phyloP scores from a whole-genome alignment of 306 rosid genomes.

The Vigna reflexopilosa region DNA sequence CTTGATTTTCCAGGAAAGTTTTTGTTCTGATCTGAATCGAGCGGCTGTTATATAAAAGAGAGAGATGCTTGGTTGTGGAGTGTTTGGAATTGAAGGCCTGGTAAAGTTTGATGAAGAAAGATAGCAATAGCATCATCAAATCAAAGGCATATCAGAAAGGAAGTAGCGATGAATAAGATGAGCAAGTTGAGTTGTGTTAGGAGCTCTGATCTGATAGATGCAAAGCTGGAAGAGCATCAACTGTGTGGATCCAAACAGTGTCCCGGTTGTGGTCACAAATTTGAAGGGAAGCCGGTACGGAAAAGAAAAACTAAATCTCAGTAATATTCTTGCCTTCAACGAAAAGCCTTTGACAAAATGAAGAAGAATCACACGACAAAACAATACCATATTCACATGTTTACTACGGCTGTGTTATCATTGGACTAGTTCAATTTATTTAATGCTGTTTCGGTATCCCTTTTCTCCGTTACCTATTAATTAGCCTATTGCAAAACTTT shows the following conservation, averaged over 20 bases:
- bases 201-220: constrained; percentile 88
- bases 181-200: constrained; percentile 56
- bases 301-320: constrained; percentile 15
- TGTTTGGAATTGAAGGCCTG: constrained; percentile 22
- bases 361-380: constrained; percentile 40
- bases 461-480: constrained; percentile 23
- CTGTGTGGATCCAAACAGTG: constrained; percentile 97
- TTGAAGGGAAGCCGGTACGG: constrained; percentile 84
- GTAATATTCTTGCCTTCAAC: constrained; percentile 49
- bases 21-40: constrained; percentile 33
- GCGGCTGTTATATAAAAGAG: constrained; percentile 1
- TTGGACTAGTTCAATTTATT: constrained; percentile 27
- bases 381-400: constrained; percentile 26
- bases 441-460: constrained; percentile 26
- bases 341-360: constrained; percentile 43
- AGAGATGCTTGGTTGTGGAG: constrained; percentile 46
- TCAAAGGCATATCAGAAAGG: neutral
- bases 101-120: constrained; percentile 36
- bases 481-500: constrained; percentile 24
- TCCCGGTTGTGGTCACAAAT: constrained; percentile 92
- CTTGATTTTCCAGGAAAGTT: neutral
- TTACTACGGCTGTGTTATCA: constrained; percentile 29
- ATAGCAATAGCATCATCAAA: constrained; percentile 25
- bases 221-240: constrained; percentile 96
- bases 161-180: constrained; percentile 57